Evolutionary conservation across 1,284 basidiomycete species (phyloP).

Genomic region (Kwoniella shivajii): DNA sequence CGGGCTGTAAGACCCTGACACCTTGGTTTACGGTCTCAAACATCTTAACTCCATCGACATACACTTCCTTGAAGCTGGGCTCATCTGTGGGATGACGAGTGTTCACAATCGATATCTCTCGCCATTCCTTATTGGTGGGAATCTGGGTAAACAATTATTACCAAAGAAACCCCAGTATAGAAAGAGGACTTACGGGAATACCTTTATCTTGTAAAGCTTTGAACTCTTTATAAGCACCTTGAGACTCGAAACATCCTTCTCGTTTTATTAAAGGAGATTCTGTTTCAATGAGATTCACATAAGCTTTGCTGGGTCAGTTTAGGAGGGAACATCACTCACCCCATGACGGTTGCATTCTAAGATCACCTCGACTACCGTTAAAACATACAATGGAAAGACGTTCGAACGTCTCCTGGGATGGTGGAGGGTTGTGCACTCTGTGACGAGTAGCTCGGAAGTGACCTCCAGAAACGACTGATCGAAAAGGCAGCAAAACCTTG

Average conservation of each 20-base stretch:
- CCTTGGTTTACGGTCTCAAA: constrained; percentile 27
- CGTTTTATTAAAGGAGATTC: constrained; percentile 38
- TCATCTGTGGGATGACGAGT: constrained; percentile 27
- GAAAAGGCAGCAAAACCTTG: not conserved
- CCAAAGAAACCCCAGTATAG: not conserved
- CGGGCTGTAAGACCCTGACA: constrained; percentile 30
- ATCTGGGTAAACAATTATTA: constrained; percentile 4
- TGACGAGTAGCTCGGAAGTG: constrained; percentile 49
- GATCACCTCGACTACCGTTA: constrained; percentile 36
- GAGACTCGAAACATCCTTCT: constrained; percentile 38
- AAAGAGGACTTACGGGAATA: constrained; percentile 18
- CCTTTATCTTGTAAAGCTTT: constrained; percentile 33
- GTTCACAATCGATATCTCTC: constrained; percentile 33
- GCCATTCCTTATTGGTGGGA: constrained; percentile 37
- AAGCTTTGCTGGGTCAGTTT: too few relatives aligned
- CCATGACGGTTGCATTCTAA: constrained; percentile 30
- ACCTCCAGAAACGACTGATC: constrained; percentile 26
- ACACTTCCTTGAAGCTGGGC: constrained; percentile 25
- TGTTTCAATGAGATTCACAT: too few relatives aligned
- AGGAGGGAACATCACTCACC: constrained; percentile 20
- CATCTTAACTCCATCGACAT: constrained; percentile 28
- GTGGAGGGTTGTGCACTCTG: constrained; percentile 36
- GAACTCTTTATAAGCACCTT: constrained; percentile 44
- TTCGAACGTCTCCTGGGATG: constrained; percentile 1
- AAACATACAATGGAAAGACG: not conserved